Conservation (phyloP, 2,329 filamentous ascomycete genomes). For the Fusarium stilboides region DNA sequence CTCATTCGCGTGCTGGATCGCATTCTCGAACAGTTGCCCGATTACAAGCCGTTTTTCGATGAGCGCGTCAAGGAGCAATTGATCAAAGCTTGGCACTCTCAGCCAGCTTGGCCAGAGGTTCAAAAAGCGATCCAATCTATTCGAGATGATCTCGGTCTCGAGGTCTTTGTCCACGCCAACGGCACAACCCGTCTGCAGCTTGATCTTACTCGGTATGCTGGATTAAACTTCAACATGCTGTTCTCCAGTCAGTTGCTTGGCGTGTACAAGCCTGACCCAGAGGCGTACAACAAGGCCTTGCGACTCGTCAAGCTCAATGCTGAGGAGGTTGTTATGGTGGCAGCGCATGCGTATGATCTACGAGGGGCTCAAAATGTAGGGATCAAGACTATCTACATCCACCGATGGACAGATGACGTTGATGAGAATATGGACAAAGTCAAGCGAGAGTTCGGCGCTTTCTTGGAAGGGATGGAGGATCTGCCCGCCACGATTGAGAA, state of each 20-base stretch:
- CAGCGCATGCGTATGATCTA: conserved; percentile 69
- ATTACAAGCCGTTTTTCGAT: conserved; percentile 30
- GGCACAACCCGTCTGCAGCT: conserved; percentile 69
- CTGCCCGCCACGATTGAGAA: conserved; percentile 28
- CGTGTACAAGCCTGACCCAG: conserved; percentile 63
- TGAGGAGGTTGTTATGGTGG: conserved; percentile 67
- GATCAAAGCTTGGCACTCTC: conserved; percentile 63
- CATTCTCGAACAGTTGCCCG: conserved; percentile 47
- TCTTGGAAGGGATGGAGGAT: conserved; percentile 35
- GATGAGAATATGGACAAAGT: conserved; percentile 53
- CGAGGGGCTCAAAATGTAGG: conserved; percentile 64
- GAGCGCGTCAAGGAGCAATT: conserved; percentile 41
- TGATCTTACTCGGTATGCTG: conserved; percentile 64
- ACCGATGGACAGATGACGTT: conserved; percentile 68
- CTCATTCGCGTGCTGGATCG: conserved; percentile 59
- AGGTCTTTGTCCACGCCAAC: conserved; percentile 68
- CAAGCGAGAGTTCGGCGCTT: conserved; percentile 33
- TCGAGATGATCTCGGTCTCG: conserved; percentile 54
- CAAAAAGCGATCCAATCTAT: conserved; percentile 58
- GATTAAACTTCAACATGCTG: conserved; percentile 65
- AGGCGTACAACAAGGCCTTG: conserved; percentile 63
- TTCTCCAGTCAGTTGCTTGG: conserved; percentile 68
- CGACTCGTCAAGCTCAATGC: conserved; percentile 60
- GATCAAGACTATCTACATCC: conserved; percentile 67
- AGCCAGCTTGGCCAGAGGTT: conserved; percentile 68